These are phyloP conservation scores for Debaryomyces castellii DNA, from an alignment of 805 yeast genomes.

Conservation along the genomic window DNA sequence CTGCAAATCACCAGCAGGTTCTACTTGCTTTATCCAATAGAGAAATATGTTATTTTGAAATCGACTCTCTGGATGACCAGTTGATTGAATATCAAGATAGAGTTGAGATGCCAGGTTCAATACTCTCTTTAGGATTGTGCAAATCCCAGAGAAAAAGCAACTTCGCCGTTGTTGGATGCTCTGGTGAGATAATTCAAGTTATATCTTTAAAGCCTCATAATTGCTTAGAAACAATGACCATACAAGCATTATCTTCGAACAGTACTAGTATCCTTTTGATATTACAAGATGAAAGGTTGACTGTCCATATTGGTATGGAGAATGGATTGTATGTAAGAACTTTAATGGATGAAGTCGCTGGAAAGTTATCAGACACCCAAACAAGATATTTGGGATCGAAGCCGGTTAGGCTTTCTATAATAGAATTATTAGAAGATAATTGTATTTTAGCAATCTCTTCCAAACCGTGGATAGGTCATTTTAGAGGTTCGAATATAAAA, in stretches of 20 bases:
- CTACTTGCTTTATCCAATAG: conserved; percentile 69
- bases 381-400: conserved; percentile 73
- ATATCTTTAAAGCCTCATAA: conserved; percentile 59
- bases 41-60: conserved; percentile 81
- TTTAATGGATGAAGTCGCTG: conserved; percentile 55
- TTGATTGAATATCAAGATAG: conserved; percentile 70
- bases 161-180: conserved; percentile 67
- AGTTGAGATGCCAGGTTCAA: conserved; percentile 49
- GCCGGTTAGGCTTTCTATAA: conserved; percentile 51
- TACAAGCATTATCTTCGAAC: conserved; percentile 63
- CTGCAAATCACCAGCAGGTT: conserved; percentile 67
- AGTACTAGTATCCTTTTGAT: conserved; percentile 27
- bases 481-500: conserved; percentile 30
- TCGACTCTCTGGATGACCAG: conserved; percentile 55
- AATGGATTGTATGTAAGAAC: conserved; percentile 79
- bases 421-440: conserved; percentile 25
- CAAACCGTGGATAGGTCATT: conserved; percentile 54
- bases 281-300: conserved; percentile 18
- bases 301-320: conserved; percentile 76
- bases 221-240: conserved; percentile 58
- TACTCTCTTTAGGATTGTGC: conserved; percentile 49
- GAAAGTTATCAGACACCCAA: conserved; percentile 59
- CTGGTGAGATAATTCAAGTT: conserved; percentile 69
- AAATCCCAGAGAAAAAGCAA: conserved; percentile 49
- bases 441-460: conserved; percentile 52